Conservation (phyloP, 2,329 filamentous ascomycete species). For the Monilinia polystroma region DNA sequence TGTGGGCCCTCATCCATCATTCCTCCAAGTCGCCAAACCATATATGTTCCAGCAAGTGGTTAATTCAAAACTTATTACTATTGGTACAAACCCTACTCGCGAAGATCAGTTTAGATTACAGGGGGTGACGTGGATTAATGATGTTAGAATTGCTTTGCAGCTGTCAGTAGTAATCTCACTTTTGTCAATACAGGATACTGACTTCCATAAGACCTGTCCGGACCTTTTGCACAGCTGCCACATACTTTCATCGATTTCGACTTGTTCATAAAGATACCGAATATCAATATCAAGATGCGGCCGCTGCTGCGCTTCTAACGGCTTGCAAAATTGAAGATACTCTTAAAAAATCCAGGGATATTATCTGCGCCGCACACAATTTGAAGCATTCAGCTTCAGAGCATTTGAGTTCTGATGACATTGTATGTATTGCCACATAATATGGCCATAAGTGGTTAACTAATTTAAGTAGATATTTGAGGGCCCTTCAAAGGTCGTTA, state of each 20-base stretch:
- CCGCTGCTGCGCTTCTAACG: slow-evolving; percentile 82
- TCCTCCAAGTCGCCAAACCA: slow-evolving; percentile 51
- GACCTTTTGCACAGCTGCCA: slow-evolving; percentile 87
- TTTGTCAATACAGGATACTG: background rate
- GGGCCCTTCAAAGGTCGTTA: slow-evolving; percentile 72
- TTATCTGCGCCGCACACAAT: slow-evolving; percentile 87
- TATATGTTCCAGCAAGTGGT: slow-evolving; percentile 83
- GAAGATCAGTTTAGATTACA: slow-evolving; percentile 81
- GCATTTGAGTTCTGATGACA: slow-evolving; percentile 75
- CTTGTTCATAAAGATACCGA: slow-evolving; percentile 81
- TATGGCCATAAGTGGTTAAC: background rate
- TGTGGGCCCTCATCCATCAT: slow-evolving; percentile 38
- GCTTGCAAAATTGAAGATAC: slow-evolving; percentile 98
- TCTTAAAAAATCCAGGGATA: slow-evolving; percentile 92
- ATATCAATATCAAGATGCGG: slow-evolving; percentile 83
- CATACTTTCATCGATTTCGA: slow-evolving; percentile 93
- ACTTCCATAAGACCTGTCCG: slow-evolving; percentile 66
- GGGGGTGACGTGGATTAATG: slow-evolving; percentile 86
- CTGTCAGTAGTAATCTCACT: slow-evolving; percentile 56
- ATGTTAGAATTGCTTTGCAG: slow-evolving; percentile 73
- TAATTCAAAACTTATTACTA: slow-evolving; percentile 66
- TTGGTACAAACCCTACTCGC: slow-evolving; percentile 70
- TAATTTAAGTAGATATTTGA: slow-evolving; percentile 67
- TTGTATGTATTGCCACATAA: slow-evolving; percentile 50
- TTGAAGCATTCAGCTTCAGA: slow-evolving; percentile 64